Conservation (phyloP, 305 asterid genomes). For the Fraxinus xanthoxyloides region DNA sequence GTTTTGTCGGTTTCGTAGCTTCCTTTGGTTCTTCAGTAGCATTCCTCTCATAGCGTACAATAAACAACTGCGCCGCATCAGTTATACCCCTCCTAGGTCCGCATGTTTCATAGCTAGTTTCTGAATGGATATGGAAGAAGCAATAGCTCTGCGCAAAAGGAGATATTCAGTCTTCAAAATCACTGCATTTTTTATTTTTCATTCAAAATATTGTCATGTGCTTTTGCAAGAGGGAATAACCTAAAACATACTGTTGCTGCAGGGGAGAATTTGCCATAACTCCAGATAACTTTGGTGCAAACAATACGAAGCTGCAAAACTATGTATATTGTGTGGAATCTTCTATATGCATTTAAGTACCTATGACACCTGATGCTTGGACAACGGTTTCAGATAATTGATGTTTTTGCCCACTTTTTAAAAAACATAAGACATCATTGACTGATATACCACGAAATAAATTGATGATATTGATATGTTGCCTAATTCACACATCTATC, state of each 20-base stretch:
- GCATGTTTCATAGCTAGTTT: slow-evolving; percentile 83
- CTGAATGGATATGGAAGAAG: slow-evolving; percentile 84
- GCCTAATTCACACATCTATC: background rate
- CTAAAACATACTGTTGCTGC: background rate
- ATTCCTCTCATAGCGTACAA: slow-evolving; percentile 81
- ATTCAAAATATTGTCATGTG: slow-evolving; percentile 4
- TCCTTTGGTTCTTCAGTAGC: slow-evolving; percentile 37
- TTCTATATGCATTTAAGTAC: background rate
- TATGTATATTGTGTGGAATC: background rate
- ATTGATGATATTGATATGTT: background rate
- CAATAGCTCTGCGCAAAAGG: slow-evolving; percentile 69
- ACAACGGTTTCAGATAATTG: background rate
- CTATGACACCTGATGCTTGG: background rate
- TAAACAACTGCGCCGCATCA: slow-evolving; percentile 62
- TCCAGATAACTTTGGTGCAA: background rate
- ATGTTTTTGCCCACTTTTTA: background rate
- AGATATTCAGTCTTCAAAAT: slow-evolving; percentile 21
- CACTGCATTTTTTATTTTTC: background rate
- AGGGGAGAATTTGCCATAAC: background rate
- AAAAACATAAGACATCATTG: background rate
- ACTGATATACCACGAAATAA: background rate
- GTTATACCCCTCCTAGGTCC: slow-evolving; percentile 76
- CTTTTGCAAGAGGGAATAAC: slow-evolving; percentile 13
- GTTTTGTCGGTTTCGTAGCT: slow-evolving; percentile 42
- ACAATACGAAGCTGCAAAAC: background rate